These are phyloP conservation scores for Geotrichum bryndzae DNA, from an alignment of 1,139 yeast genomes.

Conservation along the genomic window DNA sequence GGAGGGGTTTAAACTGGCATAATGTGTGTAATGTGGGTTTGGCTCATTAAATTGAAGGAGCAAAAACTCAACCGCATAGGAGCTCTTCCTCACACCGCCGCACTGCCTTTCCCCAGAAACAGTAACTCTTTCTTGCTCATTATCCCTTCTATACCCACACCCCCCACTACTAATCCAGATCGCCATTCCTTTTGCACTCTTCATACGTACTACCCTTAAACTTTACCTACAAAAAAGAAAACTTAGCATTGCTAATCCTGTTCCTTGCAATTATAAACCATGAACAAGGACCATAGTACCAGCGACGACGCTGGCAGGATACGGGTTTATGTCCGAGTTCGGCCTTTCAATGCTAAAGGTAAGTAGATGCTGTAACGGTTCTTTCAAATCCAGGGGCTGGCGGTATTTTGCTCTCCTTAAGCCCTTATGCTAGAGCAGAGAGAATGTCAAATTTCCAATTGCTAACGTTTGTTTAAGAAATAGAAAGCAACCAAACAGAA, in stretches of 20 bases:
- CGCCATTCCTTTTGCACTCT: not conserved
- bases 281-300: not conserved
- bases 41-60: not conserved
- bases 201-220: not conserved
- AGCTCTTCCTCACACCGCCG: not conserved
- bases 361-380: not conserved
- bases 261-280: not conserved
- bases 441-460: not conserved
- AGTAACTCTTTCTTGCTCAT: not conserved
- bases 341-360: constrained; percentile 16
- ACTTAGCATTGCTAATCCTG: not conserved
- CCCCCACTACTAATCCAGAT: not conserved
- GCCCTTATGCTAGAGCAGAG: not conserved
- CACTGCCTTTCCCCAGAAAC: not conserved
- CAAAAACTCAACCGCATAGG: not conserved
- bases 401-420: not conserved
- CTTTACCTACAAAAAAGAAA: not conserved
- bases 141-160: not conserved
- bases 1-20: not conserved
- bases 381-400: not conserved
- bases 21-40: not conserved
- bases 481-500: constrained; percentile 1
- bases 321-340: constrained; percentile 12
- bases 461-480: constrained; percentile 1
- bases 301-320: constrained; percentile 3